Evolutionary conservation across 306 rosid genomes (phyloP).

Genomic region (Hippophae gyantsensis): DNA sequence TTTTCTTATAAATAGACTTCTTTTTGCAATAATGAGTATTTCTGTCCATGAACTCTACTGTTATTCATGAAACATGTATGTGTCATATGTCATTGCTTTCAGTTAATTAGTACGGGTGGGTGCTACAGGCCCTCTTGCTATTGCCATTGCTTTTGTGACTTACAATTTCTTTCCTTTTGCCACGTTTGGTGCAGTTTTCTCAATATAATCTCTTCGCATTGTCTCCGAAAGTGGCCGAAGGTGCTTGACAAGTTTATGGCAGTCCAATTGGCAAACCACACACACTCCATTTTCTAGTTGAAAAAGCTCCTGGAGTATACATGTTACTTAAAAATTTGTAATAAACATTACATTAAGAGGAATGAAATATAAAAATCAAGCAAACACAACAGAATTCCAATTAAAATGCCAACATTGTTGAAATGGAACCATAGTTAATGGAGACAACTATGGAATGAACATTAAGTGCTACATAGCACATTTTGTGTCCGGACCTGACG

Average conservation of each 20-base stretch:
- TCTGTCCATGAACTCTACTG: too few relatives aligned
- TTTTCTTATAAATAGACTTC: too few relatives aligned
- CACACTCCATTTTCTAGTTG: conserved; percentile 82
- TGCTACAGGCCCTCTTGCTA: background rate
- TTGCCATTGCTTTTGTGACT: conserved; percentile 29
- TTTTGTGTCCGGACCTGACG: conserved; percentile 56
- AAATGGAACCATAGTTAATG: background rate
- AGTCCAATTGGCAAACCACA: conserved; percentile 70
- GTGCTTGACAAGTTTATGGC: conserved; percentile 72
- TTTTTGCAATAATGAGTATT: too few relatives aligned
- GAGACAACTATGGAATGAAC: background rate
- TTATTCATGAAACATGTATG: too few relatives aligned
- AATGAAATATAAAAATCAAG: conserved; percentile 6
- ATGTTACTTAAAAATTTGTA: background rate
- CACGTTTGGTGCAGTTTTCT: conserved; percentile 71
- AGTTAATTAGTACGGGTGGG: background rate
- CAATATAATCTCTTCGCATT: conserved; percentile 52
- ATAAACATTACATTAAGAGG: background rate
- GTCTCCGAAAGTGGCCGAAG: conserved; percentile 62
- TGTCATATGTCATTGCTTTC: background rate
- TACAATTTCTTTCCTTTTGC: conserved; percentile 55
- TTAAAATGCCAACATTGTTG: conserved; percentile 9
- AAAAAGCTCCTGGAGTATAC: conserved; percentile 68
- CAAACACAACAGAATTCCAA: conserved; percentile 9
- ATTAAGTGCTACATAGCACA: conserved; percentile 4